phyloP scores from a whole-genome alignment of 148 eudicot species.

The Diospyros kaki region DNA sequence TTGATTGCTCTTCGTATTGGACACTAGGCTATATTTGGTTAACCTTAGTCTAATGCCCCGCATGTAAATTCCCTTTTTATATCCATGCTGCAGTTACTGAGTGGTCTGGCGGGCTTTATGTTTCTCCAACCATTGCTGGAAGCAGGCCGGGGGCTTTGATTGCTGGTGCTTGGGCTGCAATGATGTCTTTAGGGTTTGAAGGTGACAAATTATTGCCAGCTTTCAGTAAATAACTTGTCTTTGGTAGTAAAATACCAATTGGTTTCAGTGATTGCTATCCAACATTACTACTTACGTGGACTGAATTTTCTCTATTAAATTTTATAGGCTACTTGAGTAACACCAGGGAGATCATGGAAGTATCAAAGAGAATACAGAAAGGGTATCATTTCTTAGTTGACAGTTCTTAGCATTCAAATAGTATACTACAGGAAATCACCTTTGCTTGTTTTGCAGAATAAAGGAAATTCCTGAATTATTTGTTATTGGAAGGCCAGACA shows the following conservation, averaged over 20 bases:
- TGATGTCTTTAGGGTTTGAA: conserved; percentile 87
- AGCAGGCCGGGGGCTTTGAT: conserved; percentile 94
- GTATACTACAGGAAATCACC: background rate
- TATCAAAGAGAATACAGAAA: conserved; percentile 72
- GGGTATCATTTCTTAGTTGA: conserved; percentile 45
- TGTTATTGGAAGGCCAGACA: conserved; percentile 87
- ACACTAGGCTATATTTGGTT: background rate
- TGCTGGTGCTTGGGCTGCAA: conserved; percentile 99
- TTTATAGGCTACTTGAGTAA: conserved; percentile 76
- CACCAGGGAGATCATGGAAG: conserved; percentile 88
- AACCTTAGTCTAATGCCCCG: background rate
- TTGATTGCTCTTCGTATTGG: conserved; percentile 3
- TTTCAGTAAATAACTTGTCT: background rate
- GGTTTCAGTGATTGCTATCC: background rate
- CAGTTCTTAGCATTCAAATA: conserved; percentile 4
- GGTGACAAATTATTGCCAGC: conserved; percentile 30
- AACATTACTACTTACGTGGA: background rate
- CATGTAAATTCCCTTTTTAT: conserved; percentile 12
- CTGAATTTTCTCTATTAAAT: background rate
- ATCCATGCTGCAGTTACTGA: conserved; percentile 70
- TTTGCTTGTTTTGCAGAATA: conserved; percentile 37
- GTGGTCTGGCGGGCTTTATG: conserved; percentile 99
- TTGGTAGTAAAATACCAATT: background rate
- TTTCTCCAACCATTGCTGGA: conserved; percentile 96
- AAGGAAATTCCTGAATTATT: conserved; percentile 67